Evolutionary conservation across 441 rosid genomes (phyloP).

Genomic region (Monsonia emarginata): DNA sequence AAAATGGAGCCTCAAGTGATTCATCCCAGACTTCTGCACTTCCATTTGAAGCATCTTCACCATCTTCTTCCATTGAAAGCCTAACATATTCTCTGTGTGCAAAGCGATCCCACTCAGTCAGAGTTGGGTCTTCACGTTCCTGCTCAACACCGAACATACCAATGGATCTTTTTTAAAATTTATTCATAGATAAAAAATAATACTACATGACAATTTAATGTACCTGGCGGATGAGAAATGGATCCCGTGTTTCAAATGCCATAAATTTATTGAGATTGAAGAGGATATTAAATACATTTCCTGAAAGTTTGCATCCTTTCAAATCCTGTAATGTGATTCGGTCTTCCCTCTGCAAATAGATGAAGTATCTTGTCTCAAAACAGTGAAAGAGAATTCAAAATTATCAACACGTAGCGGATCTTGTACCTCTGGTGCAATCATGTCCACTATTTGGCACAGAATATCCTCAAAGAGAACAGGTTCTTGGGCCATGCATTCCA

Average conservation of each 20-base stretch:
- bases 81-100: constrained; percentile 52
- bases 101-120: constrained; percentile 54
- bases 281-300: constrained; percentile 53
- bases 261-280: constrained; percentile 53
- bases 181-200: constrained; percentile 6
- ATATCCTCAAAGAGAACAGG: constrained; percentile 50
- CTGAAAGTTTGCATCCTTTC: constrained; percentile 48
- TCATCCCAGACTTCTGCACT: constrained; percentile 66
- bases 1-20: constrained; percentile 52
- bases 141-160: constrained; percentile 13
- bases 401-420: neutral
- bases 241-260: constrained; percentile 55
- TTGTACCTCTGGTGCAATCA: constrained; percentile 50
- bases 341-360: constrained; percentile 40
- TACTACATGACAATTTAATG: neutral
- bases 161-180: neutral
- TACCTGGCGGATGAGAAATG: constrained; percentile 51
- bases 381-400: neutral
- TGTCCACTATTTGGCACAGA: constrained; percentile 52
- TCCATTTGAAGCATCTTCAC: constrained; percentile 49
- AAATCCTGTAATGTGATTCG: constrained; percentile 42
- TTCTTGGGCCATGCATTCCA: constrained; percentile 60
- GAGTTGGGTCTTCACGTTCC: constrained; percentile 47
- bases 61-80: constrained; percentile 58
- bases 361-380: neutral